Conservation (phyloP, 2,329 filamentous ascomycete species). For the Arthrobotrys megalospora region DNA sequence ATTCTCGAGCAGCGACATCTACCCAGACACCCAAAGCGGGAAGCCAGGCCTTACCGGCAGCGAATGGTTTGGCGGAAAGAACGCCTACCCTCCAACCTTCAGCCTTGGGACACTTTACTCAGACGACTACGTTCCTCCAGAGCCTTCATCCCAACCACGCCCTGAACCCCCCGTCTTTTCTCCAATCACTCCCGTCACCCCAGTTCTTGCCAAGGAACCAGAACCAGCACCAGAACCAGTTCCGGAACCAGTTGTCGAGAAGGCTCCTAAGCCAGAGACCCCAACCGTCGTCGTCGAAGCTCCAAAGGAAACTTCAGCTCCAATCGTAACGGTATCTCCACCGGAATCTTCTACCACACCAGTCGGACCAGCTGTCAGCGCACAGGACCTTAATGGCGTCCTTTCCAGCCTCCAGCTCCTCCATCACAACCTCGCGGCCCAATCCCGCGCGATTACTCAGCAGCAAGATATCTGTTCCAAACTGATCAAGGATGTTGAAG, state of each 20-base stretch:
- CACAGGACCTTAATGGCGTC: slow-evolving; percentile 57
- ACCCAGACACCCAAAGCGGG: slow-evolving; percentile 83
- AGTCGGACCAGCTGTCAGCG: slow-evolving; percentile 51
- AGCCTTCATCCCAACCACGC: too few relatives aligned
- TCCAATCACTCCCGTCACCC: slow-evolving; percentile 70
- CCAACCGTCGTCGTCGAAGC: slow-evolving; percentile 79
- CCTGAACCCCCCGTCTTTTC: slow-evolving; percentile 70
- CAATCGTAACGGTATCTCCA: slow-evolving; percentile 61
- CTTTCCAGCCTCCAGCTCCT: slow-evolving; percentile 54
- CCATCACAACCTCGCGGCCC: slow-evolving; percentile 38
- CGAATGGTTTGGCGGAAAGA: slow-evolving; percentile 91
- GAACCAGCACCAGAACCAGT: slow-evolving; percentile 78
- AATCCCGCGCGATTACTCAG: slow-evolving; percentile 46
- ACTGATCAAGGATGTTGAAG: slow-evolving; percentile 59
- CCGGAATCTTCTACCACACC: slow-evolving; percentile 53
- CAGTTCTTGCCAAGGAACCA: slow-evolving; percentile 77
- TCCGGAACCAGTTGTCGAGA: slow-evolving; percentile 79
- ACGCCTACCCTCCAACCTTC: slow-evolving; percentile 88
- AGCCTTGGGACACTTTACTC: slow-evolving; percentile 90
- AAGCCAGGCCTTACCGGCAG: slow-evolving; percentile 84
- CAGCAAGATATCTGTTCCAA: slow-evolving; percentile 60
- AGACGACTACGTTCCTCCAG: slow-evolving; percentile 69
- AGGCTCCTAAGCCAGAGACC: slow-evolving; percentile 78
- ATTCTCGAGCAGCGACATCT: slow-evolving; percentile 93
- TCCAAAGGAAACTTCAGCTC: slow-evolving; percentile 72